These are phyloP conservation scores for Xylariaceae sp. DNA, from an alignment of 2,329 filamentous ascomycete genomes.

Conservation along the genomic window DNA sequence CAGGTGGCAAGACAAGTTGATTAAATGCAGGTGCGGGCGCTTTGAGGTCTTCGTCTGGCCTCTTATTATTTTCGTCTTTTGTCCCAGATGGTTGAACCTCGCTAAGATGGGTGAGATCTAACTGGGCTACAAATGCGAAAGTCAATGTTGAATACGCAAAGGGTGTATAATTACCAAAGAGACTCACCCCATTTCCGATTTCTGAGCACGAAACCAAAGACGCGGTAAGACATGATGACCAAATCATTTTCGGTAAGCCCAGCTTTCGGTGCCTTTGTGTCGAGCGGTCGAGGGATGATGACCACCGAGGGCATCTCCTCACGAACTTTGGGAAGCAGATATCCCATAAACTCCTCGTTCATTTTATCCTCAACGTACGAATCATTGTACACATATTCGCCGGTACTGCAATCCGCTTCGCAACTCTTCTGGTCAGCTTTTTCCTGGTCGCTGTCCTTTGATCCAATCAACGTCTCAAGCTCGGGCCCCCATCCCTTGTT, in stretches of 20 bases:
- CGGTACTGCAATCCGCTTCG: neutral
- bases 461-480: neutral
- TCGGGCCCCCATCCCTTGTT: constrained; percentile 7
- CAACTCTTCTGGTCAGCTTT: neutral
- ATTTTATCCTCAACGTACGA: neutral
- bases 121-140: constrained; percentile 7
- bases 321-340: neutral
- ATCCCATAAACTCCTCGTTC: neutral
- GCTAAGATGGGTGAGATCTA: constrained; percentile 22
- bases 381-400: neutral
- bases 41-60: neutral
- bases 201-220: constrained; percentile 44
- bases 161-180: neutral
- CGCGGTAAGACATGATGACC: constrained; percentile 40
- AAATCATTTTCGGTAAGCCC: neutral
- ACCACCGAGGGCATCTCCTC: neutral
- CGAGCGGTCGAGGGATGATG: neutral
- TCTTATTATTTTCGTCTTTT: neutral
- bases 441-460: neutral
- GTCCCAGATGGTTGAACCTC: neutral
- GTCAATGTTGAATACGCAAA: neutral
- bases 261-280: neutral
- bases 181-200: constrained; percentile 43
- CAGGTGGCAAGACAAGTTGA: constrained; percentile 33
- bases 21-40: constrained; percentile 34